Percentiles rank a stretch among this genome's conserved stretches.
phyloP scores from a whole-genome alignment of 2,329 filamentous ascomycete genomes.

The Aciculosporium take region DNA sequence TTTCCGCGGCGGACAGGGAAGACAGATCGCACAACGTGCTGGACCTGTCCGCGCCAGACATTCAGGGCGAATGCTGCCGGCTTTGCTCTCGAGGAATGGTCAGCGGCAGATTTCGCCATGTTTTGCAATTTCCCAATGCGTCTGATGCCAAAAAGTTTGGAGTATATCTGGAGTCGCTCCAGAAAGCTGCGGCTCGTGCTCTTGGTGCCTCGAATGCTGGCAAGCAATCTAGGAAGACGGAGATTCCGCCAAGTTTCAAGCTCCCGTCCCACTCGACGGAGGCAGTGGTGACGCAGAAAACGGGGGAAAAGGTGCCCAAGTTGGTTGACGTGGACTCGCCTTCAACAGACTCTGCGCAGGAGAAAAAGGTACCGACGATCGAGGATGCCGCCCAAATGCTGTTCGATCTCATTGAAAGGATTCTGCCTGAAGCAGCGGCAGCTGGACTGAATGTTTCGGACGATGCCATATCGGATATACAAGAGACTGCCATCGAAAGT shows the following conservation, averaged over 20 bases:
- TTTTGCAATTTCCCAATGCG: conserved; percentile 9
- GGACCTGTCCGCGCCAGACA: conserved; percentile 9
- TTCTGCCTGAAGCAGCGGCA: conserved; percentile 9
- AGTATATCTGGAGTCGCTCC: conserved; percentile 7
- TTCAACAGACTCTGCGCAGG: background rate
- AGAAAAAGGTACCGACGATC: background rate
- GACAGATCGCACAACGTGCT: conserved; percentile 10
- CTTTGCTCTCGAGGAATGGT: conserved; percentile 4
- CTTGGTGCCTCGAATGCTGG: background rate
- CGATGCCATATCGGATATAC: conserved; percentile 10
- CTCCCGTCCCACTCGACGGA: background rate
- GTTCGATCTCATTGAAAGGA: conserved; percentile 6
- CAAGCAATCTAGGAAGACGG: background rate
- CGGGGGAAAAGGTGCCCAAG: background rate
- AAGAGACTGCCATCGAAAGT: conserved; percentile 13
- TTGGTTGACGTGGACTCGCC: conserved; percentile 5
- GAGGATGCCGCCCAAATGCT: conserved; percentile 10
- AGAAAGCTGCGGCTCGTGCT: conserved; percentile 4
- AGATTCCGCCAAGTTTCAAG: background rate
- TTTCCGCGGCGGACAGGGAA: conserved; percentile 8
- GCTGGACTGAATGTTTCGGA: conserved; percentile 5
- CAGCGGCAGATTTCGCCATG: conserved; percentile 4
- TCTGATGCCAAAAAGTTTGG: conserved; percentile 8
- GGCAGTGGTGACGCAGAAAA: background rate
- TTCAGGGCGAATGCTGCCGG: conserved; percentile 12